These are phyloP conservation scores for Dipteronia dyeriana DNA, from an alignment of 345 rosid genomes.

Conservation along the genomic window DNA sequence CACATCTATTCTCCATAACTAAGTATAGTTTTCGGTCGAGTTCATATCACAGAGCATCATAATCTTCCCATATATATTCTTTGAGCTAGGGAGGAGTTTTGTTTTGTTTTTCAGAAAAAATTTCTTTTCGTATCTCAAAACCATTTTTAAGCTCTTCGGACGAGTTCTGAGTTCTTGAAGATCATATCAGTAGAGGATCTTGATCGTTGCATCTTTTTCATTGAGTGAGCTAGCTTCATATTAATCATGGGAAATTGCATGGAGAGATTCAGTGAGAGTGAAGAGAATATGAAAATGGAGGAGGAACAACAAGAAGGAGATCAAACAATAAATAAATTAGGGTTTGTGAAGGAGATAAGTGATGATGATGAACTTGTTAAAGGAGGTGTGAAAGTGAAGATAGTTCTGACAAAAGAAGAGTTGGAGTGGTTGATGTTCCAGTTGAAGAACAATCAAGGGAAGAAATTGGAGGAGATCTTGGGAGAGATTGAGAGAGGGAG, in stretches of 20 bases:
- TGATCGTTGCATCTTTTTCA: too few species aligned
- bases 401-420: constrained; percentile 75
- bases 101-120: too few species aligned
- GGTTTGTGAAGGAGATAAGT: constrained; percentile 15
- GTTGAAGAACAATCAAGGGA: constrained; percentile 29
- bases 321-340: background rate
- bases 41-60: too few species aligned
- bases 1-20: too few species aligned
- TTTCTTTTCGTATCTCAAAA: too few species aligned
- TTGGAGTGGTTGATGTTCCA: constrained; percentile 59
- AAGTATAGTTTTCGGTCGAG: too few species aligned
- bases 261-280: constrained; percentile 20
- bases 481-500: constrained; percentile 45
- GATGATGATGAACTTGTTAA: constrained; percentile 20
- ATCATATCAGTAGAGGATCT: too few species aligned
- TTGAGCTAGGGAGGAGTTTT: too few species aligned
- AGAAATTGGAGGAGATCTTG: constrained; percentile 41
- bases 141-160: too few species aligned
- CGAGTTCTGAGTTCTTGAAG: too few species aligned
- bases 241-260: constrained; percentile 53
- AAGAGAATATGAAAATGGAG: background rate
- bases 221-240: background rate
- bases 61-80: too few species aligned
- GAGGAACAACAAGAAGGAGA: background rate
- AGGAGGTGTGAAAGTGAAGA: constrained; percentile 63